phyloP scores from a whole-genome alignment of 352 stramenopile species.

The Phytophthora citricola region DNA sequence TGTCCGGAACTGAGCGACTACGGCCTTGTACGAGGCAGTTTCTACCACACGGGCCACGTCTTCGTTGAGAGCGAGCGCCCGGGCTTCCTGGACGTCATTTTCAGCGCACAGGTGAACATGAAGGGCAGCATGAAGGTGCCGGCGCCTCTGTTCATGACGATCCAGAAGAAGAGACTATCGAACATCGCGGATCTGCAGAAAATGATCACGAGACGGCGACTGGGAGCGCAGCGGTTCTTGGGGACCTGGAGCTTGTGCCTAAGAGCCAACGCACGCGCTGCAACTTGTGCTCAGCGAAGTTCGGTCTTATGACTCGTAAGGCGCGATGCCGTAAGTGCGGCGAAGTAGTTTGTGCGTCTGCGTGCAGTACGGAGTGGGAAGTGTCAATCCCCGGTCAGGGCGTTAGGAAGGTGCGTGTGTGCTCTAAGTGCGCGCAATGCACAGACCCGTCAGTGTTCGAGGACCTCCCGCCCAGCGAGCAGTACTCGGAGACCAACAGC shows the following conservation, averaged over 20 bases:
- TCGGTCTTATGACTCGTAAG: conserved; percentile 71
- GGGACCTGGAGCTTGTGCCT: conserved; percentile 71
- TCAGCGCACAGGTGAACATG: conserved; percentile 67
- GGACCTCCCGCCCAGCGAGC: conserved; percentile 30
- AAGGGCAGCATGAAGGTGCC: conserved; percentile 63
- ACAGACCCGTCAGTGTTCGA: conserved; percentile 40
- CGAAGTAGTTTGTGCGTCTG: conserved; percentile 69
- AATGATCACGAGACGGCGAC: conserved; percentile 54
- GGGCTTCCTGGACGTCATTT: conserved; percentile 72
- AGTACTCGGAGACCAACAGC: conserved; percentile 43
- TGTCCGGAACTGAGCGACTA: conserved; percentile 63
- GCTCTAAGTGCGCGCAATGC: conserved; percentile 53
- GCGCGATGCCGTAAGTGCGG: conserved; percentile 72
- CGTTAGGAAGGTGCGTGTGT: conserved; percentile 65
- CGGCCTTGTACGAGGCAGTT: conserved; percentile 63
- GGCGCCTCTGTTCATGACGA: conserved; percentile 50
- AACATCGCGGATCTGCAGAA: conserved; percentile 57
- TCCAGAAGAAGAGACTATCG: conserved; percentile 62
- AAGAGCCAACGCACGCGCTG: conserved; percentile 64
- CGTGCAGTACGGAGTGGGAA: conserved; percentile 66
- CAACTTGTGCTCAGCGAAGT: conserved; percentile 63
- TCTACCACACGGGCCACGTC: conserved; percentile 78
- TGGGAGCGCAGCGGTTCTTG: conserved; percentile 63
- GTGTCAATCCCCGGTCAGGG: conserved; percentile 55
- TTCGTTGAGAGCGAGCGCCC: conserved; percentile 72